phyloP scores from a whole-genome alignment of 2,329 filamentous ascomycete genomes.

The Monilinia fructigena region DNA sequence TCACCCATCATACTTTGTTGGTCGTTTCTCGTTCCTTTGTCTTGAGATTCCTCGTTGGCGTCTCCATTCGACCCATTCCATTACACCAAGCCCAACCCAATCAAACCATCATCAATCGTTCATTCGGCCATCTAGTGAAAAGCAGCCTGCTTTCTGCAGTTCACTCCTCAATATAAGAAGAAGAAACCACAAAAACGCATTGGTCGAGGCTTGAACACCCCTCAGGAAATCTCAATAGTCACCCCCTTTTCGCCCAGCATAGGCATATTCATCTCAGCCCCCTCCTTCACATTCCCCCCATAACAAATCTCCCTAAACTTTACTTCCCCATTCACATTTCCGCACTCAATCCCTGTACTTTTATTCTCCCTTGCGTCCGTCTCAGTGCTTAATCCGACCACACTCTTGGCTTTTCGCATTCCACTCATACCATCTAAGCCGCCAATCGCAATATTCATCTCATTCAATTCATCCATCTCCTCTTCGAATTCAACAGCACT shows the following conservation, averaged over 20 bases:
- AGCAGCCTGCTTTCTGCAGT: no score
- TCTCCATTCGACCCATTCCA: not conserved
- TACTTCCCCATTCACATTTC: not conserved
- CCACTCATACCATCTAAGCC: not conserved
- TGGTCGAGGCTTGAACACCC: not conserved
- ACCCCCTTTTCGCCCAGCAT: not conserved
- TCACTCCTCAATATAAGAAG: not conserved
- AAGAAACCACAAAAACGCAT: not conserved
- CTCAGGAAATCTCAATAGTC: conserved; percentile 17
- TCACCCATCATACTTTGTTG: not conserved
- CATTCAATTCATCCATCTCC: not conserved
- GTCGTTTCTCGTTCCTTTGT: not conserved
- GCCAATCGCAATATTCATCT: conserved; percentile 1
- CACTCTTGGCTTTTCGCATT: conserved; percentile 5
- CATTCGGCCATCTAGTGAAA: not conserved
- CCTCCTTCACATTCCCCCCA: not conserved
- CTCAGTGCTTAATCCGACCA: not conserved
- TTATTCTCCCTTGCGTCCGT: not conserved
- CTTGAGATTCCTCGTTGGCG: not conserved
- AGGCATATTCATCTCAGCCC: not conserved
- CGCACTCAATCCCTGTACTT: not conserved
- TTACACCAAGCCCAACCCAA: not conserved
- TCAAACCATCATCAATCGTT: no score
- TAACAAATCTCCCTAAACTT: conserved; percentile 20
- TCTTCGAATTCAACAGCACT: conserved; percentile 8